Evolutionary conservation across 306 rosid species (phyloP).

Genomic region (Sphenostylis stenocarpa): DNA sequence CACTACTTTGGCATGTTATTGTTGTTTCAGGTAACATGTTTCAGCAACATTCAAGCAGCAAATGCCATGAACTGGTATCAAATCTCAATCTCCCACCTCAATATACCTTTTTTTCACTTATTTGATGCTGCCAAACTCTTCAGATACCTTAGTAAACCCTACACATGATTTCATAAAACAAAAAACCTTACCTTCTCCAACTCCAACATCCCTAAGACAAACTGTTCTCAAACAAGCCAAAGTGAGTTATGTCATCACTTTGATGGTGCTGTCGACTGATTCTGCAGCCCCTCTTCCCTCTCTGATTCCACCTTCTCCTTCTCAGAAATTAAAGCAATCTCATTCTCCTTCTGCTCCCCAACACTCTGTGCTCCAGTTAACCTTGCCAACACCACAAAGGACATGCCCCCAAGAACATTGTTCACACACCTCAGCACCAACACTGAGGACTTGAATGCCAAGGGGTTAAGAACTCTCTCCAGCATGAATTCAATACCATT

Average conservation of each 20-base stretch:
- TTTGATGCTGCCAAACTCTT: neutral
- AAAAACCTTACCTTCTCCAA: conserved; percentile 23
- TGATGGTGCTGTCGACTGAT: conserved; percentile 59
- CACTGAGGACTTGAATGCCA: conserved; percentile 82
- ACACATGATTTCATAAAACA: conserved; percentile 8
- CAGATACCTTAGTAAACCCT: conserved; percentile 26
- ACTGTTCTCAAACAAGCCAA: neutral
- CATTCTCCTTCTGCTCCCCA: conserved; percentile 18
- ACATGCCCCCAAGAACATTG: conserved; percentile 86
- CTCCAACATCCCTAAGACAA: neutral
- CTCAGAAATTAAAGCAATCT: conserved; percentile 24
- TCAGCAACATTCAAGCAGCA: conserved; percentile 28
- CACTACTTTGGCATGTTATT: conserved; percentile 29
- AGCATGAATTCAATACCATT: conserved; percentile 74
- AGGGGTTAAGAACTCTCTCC: conserved; percentile 66
- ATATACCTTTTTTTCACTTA: conserved; percentile 24
- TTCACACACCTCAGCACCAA: conserved; percentile 72
- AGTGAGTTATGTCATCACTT: conserved; percentile 45
- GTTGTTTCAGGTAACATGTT: conserved; percentile 21
- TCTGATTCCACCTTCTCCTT: conserved; percentile 52
- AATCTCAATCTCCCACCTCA: neutral
- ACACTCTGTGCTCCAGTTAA: conserved; percentile 78
- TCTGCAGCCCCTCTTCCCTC: conserved; percentile 43
- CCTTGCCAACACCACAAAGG: conserved; percentile 86
- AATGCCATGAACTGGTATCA: conserved; percentile 17